Evolutionary conservation across 371 early-diverging fungal genomes (phyloP).

Genomic region (Rhizopus delemar): DNA sequence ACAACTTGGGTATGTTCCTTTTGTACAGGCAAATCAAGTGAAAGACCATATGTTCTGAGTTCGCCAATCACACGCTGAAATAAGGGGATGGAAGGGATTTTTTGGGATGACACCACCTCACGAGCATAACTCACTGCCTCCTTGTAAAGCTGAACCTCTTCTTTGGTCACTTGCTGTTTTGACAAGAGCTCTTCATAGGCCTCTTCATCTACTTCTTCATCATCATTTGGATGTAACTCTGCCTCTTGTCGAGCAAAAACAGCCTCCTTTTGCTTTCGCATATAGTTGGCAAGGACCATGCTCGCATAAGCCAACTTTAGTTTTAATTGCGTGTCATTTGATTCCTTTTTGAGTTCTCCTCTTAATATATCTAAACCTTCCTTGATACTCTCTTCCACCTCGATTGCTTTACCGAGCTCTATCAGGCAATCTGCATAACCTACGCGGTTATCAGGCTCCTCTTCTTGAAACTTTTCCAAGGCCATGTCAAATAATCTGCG

Average conservation of each 20-base stretch:
- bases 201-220: slow-evolving; percentile 35
- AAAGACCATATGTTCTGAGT: slow-evolving; percentile 32
- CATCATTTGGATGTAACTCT: slow-evolving; percentile 21
- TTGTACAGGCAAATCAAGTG: slow-evolving; percentile 31
- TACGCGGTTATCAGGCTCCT: slow-evolving; percentile 43
- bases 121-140: slow-evolving; percentile 29
- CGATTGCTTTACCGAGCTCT: slow-evolving; percentile 41
- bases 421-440: slow-evolving; percentile 49
- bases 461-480: slow-evolving; percentile 52
- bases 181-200: slow-evolving; percentile 28
- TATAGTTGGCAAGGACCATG: slow-evolving; percentile 20
- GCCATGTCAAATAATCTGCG: slow-evolving; percentile 61
- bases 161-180: slow-evolving; percentile 33
- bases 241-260: slow-evolving; percentile 27
- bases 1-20: slow-evolving; percentile 23
- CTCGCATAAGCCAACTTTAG: slow-evolving; percentile 31
- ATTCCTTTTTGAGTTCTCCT: slow-evolving; percentile 23
- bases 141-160: slow-evolving; percentile 35
- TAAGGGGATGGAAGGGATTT: slow-evolving; percentile 16
- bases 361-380: slow-evolving; percentile 47
- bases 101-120: slow-evolving; percentile 10
- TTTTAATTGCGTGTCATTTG: slow-evolving; percentile 1
- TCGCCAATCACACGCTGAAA: slow-evolving; percentile 25
- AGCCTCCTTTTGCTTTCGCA: slow-evolving; percentile 30
- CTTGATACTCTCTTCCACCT: slow-evolving; percentile 47